A percentile compares a stretch with the other conserved stretches of the same genome.
Evolutionary conservation across 140 eudicot genomes (phyloP).

Genomic region (Anethum foeniculum): DNA sequence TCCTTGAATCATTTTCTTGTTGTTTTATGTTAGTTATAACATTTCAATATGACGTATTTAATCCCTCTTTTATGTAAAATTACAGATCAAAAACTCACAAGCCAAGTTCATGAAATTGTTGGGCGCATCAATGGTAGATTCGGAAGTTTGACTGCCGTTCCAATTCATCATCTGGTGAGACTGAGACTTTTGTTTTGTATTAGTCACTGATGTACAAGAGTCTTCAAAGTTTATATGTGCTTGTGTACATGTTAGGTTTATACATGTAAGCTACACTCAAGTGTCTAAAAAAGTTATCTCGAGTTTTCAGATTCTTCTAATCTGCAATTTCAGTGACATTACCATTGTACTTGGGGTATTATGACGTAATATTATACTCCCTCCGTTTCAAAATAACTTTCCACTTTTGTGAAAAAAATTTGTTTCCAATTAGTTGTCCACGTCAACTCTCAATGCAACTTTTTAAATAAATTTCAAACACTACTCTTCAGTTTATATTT

Average conservation of each 20-base stretch:
- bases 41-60: conserved; percentile 9
- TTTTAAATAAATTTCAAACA: too few species aligned
- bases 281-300: neutral
- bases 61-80: conserved; percentile 15
- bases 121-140: conserved; percentile 92
- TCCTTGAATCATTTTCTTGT: conserved; percentile 17
- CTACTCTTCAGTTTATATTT: too few species aligned
- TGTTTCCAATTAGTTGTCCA: too few species aligned
- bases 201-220: conserved; percentile 1
- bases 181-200: conserved; percentile 8
- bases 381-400: too few species aligned
- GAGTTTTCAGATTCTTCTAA: neutral
- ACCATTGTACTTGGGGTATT: neutral
- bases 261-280: neutral
- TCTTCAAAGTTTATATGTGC: neutral
- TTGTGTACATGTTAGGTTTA: neutral
- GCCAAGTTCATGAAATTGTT: conserved; percentile 97
- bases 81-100: conserved; percentile 91
- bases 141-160: conserved; percentile 76
- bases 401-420: too few species aligned
- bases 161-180: conserved; percentile 93
- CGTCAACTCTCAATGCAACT: too few species aligned
- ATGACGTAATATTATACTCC: neutral
- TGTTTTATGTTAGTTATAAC: neutral
- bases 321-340: neutral